Conservation (phyloP, 768 basidiomycete genomes). For the Lentinus tigrinus region DNA sequence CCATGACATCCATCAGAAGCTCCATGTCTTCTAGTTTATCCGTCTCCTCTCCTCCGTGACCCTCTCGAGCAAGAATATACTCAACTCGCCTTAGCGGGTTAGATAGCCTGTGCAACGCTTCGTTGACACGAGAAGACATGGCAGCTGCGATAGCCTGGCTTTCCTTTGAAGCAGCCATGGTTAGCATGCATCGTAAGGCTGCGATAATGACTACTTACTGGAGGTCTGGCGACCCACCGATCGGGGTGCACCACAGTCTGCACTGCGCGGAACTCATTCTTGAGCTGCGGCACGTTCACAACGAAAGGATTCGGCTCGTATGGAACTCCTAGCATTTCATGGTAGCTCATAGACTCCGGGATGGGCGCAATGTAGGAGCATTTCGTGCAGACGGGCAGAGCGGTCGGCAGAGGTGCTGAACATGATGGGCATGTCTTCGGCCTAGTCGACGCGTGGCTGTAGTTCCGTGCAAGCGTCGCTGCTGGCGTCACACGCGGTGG, state of each 20-base stretch:
- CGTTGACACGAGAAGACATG: slow-evolving; percentile 76
- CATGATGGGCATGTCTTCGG: slow-evolving; percentile 58
- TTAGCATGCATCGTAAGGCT: not conserved
- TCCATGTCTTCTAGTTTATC: slow-evolving; percentile 71
- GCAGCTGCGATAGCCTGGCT: slow-evolving; percentile 59
- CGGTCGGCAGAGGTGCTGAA: slow-evolving; percentile 52
- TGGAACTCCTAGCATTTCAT: slow-evolving; percentile 67
- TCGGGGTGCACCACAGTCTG: slow-evolving; percentile 87
- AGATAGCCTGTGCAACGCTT: slow-evolving; percentile 76
- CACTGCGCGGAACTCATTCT: slow-evolving; percentile 63
- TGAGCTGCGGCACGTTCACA: slow-evolving; percentile 60
- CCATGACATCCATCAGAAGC: slow-evolving; percentile 78
- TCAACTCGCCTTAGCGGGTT: slow-evolving; percentile 74
- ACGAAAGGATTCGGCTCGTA: slow-evolving; percentile 67
- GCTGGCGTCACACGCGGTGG: not conserved
- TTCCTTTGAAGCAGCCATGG: slow-evolving; percentile 35
- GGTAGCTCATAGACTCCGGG: slow-evolving; percentile 53
- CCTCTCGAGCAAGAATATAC: slow-evolving; percentile 73
- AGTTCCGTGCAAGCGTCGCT: not conserved
- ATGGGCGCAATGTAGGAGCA: slow-evolving; percentile 69
- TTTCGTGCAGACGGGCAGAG: slow-evolving; percentile 71
- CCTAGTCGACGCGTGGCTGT: not conserved
- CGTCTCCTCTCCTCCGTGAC: slow-evolving; percentile 56
- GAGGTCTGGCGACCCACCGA: slow-evolving; percentile 54
- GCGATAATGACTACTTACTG: slow-evolving; percentile 36